phyloP scores from a whole-genome alignment of 176 grass and related monocot genomes.

The Otatea glauca region DNA sequence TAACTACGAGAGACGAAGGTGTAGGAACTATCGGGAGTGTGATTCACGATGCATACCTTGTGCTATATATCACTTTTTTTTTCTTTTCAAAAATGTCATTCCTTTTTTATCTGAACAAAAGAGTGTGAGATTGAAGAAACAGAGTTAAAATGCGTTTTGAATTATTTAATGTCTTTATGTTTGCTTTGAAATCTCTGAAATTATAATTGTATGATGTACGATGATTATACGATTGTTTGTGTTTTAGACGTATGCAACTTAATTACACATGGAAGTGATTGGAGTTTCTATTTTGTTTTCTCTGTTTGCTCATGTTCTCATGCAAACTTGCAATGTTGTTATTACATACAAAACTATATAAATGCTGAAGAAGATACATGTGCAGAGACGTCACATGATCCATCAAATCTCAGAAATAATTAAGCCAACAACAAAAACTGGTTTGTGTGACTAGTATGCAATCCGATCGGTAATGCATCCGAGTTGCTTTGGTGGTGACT shows the following conservation, averaged over 20 bases:
- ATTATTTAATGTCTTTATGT: background rate
- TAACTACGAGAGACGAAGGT: slow-evolving; percentile 17
- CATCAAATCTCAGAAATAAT: background rate
- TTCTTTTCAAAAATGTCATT: background rate
- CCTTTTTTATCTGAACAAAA: background rate
- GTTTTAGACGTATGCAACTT: background rate
- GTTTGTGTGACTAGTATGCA: too few species aligned
- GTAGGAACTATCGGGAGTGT: background rate
- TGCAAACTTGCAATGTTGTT: background rate
- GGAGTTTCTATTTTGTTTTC: background rate
- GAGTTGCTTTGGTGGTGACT: too few species aligned
- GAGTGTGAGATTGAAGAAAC: background rate
- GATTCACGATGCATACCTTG: slow-evolving; percentile 27
- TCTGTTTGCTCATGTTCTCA: background rate
- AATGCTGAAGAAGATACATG: background rate
- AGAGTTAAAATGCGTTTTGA: background rate
- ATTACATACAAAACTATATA: background rate
- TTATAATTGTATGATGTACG: background rate
- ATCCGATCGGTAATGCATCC: too few species aligned
- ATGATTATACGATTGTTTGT: background rate
- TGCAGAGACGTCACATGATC: background rate
- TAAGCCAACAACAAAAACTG: background rate
- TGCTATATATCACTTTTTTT: background rate
- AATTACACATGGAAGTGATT: background rate
- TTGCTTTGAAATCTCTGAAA: background rate